Percentiles rank a stretch among this genome's conserved stretches.
phyloP scores from a whole-genome alignment of 805 yeast species.

The Kuraishia piskuri region DNA sequence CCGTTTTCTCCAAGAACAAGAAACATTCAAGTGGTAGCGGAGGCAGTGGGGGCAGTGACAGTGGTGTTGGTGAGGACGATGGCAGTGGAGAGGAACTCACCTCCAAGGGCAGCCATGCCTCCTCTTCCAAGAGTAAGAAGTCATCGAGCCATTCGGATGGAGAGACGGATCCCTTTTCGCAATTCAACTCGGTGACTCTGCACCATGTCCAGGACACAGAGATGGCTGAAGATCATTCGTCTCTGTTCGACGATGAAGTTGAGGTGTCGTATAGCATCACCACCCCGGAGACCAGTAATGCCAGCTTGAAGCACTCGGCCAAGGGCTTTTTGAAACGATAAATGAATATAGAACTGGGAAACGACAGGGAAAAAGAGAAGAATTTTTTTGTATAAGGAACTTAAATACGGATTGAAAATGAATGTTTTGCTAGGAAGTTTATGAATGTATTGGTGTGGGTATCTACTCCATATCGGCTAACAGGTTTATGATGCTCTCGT shows the following conservation, averaged over 20 bases:
- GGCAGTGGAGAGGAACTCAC: neutral
- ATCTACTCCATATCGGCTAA: neutral
- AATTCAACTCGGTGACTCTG: conserved; percentile 79
- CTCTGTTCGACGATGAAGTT: conserved; percentile 38
- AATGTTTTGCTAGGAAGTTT: neutral
- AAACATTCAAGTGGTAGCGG: conserved; percentile 8
- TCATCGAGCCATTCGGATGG: neutral
- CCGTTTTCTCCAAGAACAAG: conserved; percentile 40
- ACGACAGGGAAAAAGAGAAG: neutral
- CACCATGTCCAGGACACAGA: conserved; percentile 56
- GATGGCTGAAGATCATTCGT: conserved; percentile 37
- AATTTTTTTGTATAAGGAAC: neutral
- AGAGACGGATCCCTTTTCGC: conserved; percentile 65
- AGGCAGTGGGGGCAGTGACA: neutral
- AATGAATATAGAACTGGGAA: neutral
- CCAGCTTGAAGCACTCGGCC: conserved; percentile 1
- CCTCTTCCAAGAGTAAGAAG: neutral
- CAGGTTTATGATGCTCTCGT: neutral
- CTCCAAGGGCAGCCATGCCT: neutral
- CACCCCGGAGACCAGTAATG: conserved; percentile 8
- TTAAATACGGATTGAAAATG: neutral
- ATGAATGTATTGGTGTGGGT: no score
- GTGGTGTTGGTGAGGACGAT: neutral
- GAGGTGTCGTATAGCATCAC: conserved; percentile 52
- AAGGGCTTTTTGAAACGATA: conserved; percentile 4